A percentile compares a stretch with the other conserved stretches of the same genome.
These are phyloP conservation scores for Wickerhamomyces bisporus DNA, from an alignment of 805 yeast genomes.

Conservation along the genomic window DNA sequence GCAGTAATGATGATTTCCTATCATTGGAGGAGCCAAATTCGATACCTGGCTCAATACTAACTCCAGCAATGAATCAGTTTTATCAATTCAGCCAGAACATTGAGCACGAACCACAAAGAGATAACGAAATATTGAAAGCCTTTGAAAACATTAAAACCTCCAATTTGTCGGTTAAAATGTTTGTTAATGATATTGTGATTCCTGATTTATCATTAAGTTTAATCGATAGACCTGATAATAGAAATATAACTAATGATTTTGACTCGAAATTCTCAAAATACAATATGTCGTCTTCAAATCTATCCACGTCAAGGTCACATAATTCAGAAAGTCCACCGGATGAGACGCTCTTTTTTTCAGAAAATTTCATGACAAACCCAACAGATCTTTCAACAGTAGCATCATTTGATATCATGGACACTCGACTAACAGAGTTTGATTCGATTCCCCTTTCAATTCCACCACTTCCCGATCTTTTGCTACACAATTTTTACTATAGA, in stretches of 20 bases:
- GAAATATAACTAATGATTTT: neutral
- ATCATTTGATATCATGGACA: neutral
- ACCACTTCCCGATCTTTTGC: constrained; percentile 56
- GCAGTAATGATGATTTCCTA: no score
- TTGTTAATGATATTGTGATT: neutral
- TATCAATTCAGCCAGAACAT: no score
- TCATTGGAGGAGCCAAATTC: no score
- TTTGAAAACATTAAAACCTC: neutral
- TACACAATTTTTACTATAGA: constrained; percentile 53
- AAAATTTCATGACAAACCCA: neutral
- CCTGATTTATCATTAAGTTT: neutral
- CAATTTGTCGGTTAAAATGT: neutral
- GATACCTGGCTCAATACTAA: no score
- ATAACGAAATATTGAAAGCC: neutral
- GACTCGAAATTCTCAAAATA: neutral
- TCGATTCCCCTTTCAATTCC: neutral
- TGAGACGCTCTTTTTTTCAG: neutral
- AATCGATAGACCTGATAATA: neutral
- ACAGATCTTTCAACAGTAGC: neutral
- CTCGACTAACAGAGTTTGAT: constrained; percentile 8
- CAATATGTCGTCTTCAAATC: neutral
- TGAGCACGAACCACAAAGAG: no score
- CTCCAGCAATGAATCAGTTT: neutral
- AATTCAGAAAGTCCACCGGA: neutral
- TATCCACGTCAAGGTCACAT: no score